These are phyloP conservation scores for Cladobotryum mycophilum DNA, from an alignment of 2,329 filamentous ascomycete genomes.

Conservation along the genomic window DNA sequence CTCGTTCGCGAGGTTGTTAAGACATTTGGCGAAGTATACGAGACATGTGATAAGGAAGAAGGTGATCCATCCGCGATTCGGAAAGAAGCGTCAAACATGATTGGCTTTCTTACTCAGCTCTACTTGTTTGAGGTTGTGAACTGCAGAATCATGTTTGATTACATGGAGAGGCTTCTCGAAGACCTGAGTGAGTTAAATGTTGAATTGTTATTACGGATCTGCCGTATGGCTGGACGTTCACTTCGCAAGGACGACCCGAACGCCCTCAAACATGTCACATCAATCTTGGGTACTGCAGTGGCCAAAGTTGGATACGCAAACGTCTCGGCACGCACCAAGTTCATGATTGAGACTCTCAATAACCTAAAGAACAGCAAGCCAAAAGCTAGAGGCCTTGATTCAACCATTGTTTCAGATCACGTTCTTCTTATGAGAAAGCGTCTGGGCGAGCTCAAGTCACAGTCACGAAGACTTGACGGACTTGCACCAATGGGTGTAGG, in stretches of 20 bases:
- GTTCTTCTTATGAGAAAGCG: slow-evolving; percentile 84
- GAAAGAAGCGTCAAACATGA: slow-evolving; percentile 57
- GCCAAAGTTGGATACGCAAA: slow-evolving; percentile 60
- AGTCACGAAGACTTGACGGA: slow-evolving; percentile 55
- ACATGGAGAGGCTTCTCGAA: slow-evolving; percentile 69
- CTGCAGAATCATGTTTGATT: slow-evolving; percentile 81
- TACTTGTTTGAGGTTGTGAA: slow-evolving; percentile 90
- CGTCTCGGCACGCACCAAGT: slow-evolving; percentile 82
- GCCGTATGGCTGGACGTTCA: slow-evolving; percentile 74
- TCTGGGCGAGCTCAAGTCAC: slow-evolving; percentile 66
- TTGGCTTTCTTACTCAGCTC: slow-evolving; percentile 76
- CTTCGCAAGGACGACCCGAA: slow-evolving; percentile 84
- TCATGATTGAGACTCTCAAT: slow-evolving; percentile 96
- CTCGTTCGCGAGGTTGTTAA: slow-evolving; percentile 73
- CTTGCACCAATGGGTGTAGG: slow-evolving; percentile 78
- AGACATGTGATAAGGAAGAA: slow-evolving; percentile 32
- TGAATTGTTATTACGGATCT: slow-evolving; percentile 77
- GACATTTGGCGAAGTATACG: slow-evolving; percentile 63
- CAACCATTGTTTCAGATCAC: slow-evolving; percentile 70
- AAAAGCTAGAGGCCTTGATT: slow-evolving; percentile 66
- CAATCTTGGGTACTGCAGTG: slow-evolving; percentile 68
- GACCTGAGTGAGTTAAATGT: slow-evolving; percentile 80
- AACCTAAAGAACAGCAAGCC: slow-evolving; percentile 91
- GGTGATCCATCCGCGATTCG: slow-evolving; percentile 33
- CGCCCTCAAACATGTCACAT: slow-evolving; percentile 80